Base-by-base conservation (phyloP, 192 early-diverging fungal species). In the Umbelopsis sp. region DNA sequence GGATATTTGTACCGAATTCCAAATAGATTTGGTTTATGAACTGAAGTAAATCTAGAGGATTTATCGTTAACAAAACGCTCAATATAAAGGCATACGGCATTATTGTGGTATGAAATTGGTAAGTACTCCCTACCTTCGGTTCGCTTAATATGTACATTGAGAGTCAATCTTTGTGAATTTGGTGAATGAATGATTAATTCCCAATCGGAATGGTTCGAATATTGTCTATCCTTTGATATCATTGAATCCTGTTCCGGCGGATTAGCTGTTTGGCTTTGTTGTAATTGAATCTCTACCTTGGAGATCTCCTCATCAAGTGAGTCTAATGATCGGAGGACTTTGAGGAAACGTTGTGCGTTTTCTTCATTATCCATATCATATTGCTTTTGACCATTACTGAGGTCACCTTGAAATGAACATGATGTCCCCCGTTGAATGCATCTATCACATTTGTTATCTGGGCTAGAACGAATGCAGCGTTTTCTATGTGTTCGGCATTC, bases 401-500 rank as follows among this genome's bases (percentile, higher is more conserved):
- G 5, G 16, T 32, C 56, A 14, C 20, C 0, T 16, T 62, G 25
- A 34, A 34, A 32, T 20, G 56, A 62, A 62, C 56, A 62, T 12
- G 31, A 34, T 29, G 26, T 62, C 4, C 31, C 26, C 2, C 56
- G 56, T 32, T 32, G 5, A 17, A 0, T 62, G 56, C 56, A 62
- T 62, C 56, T 31, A 11, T 34, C 16, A 26, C 56, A 62, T 11
- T 29, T 34, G 1, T 31, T 62, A 16, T 22, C 24, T 2, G 11
- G 29, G 14, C 56, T 17, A 20, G 56, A 36, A 4, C 29, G 26
- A 11, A 62, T 20, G 26, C 56, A 62, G 4, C 56, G 56, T 62
- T 62, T 62, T 62, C 56, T 31, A 29, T 62, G 56, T 62, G 32
- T 31, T 34, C 56, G 56, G 17, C 56, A 62, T 34, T 34, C 16